These are phyloP conservation scores for Podila verticillata DNA, from an alignment of 192 early-diverging fungal species.

Conservation along the genomic window DNA sequence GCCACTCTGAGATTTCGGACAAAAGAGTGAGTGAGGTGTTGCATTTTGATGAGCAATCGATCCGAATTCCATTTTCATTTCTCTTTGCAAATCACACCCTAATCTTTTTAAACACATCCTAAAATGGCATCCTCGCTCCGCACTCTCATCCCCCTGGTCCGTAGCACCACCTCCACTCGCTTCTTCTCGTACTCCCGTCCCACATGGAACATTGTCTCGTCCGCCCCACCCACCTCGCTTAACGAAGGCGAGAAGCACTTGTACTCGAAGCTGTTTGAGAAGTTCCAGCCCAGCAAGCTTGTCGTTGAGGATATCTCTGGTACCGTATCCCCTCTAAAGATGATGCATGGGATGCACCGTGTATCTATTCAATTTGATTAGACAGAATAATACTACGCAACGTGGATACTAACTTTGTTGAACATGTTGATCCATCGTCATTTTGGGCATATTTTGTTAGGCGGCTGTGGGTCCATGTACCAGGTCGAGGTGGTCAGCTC, in stretches of 20 bases:
- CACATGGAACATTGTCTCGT: slow-evolving; percentile 35
- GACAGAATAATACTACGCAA: not conserved
- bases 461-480: slow-evolving; percentile 98
- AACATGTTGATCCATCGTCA: too few species aligned
- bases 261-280: slow-evolving; percentile 76
- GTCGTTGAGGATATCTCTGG: slow-evolving; percentile 87
- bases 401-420: too few species aligned
- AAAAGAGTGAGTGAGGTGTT: not conserved
- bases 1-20: not conserved
- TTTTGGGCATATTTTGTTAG: slow-evolving; percentile 27
- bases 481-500: slow-evolving; percentile 87
- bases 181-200: slow-evolving; percentile 17
- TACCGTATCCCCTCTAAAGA: slow-evolving; percentile 16
- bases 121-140: slow-evolving; percentile 1
- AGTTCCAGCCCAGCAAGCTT: slow-evolving; percentile 75
- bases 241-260: slow-evolving; percentile 77
- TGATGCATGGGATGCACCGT: too few species aligned
- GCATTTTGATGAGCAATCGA: too few species aligned
- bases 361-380: too few species aligned
- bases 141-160: not conserved
- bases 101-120: not conserved
- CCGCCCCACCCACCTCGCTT: slow-evolving; percentile 39
- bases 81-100: not conserved
- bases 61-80: not conserved
- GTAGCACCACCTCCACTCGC: not conserved